Conservation (phyloP, 441 rosid species). For the Francoa sonchifolia region DNA sequence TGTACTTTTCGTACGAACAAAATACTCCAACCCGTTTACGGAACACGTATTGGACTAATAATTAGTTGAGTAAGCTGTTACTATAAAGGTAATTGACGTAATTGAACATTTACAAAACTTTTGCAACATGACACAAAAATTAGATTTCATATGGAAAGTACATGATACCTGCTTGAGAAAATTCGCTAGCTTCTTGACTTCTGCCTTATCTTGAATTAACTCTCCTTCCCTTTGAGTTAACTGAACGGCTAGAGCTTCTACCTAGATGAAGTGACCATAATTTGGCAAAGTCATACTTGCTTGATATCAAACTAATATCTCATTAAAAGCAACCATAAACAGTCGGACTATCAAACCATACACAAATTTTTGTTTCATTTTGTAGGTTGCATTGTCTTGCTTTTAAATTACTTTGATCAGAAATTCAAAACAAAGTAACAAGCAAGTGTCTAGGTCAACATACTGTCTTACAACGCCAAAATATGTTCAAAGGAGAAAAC, state of each 20-base stretch:
- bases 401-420: not conserved
- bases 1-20: too few relatives aligned
- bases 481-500: too few relatives aligned
- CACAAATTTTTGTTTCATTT: not conserved
- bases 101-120: too few relatives aligned
- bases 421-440: conserved; percentile 4
- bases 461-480: too few relatives aligned
- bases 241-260: conserved; percentile 90
- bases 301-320: too few relatives aligned
- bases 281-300: conserved; percentile 4
- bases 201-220: conserved; percentile 77
- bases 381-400: not conserved
- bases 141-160: not conserved
- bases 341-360: too few relatives aligned
- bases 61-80: too few relatives aligned
- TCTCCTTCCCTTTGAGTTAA: conserved; percentile 96
- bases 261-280: conserved; percentile 38
- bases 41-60: too few relatives aligned
- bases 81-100: too few relatives aligned
- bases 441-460: too few relatives aligned
- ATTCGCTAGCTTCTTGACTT: conserved; percentile 85
- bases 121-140: not conserved
- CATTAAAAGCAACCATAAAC: too few relatives aligned
- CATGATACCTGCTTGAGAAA: conserved; percentile 76
- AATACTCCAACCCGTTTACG: too few relatives aligned